phyloP scores from a whole-genome alignment of 768 basidiomycete genomes.

The Cystobasidium ongulense region DNA sequence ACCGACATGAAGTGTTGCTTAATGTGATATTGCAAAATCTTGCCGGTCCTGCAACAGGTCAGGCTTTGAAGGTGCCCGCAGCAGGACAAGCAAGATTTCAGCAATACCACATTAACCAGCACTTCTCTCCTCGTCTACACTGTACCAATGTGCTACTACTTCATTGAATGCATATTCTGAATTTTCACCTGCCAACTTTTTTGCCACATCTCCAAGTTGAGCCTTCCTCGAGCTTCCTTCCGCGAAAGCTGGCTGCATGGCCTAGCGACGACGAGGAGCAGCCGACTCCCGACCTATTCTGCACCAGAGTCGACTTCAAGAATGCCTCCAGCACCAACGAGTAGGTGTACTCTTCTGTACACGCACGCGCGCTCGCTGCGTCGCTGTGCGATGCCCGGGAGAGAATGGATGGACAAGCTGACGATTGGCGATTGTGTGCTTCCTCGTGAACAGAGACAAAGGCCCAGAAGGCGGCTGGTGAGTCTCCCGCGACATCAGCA shows the following conservation, averaged over 20 bases:
- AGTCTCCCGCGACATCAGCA: not conserved
- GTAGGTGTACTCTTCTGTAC: not conserved
- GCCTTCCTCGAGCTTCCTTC: constrained; percentile 7
- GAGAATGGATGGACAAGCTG: not conserved
- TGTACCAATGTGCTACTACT: not conserved
- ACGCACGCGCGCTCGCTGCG: not conserved
- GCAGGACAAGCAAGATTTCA: too few species aligned
- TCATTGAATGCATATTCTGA: not conserved
- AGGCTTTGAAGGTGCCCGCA: too few species aligned
- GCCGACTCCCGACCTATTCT: not conserved
- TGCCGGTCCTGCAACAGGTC: too few species aligned
- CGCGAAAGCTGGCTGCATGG: not conserved
- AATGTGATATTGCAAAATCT: too few species aligned
- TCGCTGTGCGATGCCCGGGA: not conserved
- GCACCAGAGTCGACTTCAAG: not conserved
- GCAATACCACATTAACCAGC: too few species aligned
- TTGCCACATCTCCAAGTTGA: not conserved
- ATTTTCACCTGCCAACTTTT: not conserved
- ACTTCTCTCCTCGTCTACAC: not conserved
- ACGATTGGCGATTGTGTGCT: constrained; percentile 3
- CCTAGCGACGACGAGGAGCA: not conserved
- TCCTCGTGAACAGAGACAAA: constrained; percentile 4
- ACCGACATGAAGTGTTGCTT: too few species aligned
- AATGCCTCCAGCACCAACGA: constrained; percentile 14
- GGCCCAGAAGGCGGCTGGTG: constrained; percentile 27